Conservation (phyloP, 768 basidiomycete genomes). For the Leccinum subgranulosum region DNA sequence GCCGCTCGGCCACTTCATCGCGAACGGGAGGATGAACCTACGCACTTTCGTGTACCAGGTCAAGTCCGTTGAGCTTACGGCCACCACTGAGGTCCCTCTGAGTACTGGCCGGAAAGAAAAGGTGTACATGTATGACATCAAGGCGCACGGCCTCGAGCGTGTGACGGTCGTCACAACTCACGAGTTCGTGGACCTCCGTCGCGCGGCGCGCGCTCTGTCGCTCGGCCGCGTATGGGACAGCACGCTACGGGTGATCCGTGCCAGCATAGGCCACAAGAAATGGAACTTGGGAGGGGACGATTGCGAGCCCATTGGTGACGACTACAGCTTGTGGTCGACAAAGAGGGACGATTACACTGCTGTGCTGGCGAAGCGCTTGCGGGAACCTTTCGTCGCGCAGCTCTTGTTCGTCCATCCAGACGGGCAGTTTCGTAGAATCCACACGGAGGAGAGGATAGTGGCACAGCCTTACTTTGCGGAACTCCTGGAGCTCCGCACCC, state of each 20-base stretch:
- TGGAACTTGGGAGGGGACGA: neutral
- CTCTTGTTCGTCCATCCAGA: conserved; percentile 21
- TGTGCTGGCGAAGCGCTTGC: conserved; percentile 13
- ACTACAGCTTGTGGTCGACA: conserved; percentile 14
- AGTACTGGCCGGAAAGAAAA: conserved; percentile 3
- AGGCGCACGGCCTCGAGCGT: conserved; percentile 18
- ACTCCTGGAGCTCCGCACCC: conserved; percentile 15
- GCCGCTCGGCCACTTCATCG: conserved; percentile 29
- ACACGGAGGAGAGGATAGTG: conserved; percentile 23
- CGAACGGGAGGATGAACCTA: conserved; percentile 29
- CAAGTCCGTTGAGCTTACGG: conserved; percentile 6
- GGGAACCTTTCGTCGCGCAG: conserved; percentile 21
- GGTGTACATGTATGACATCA: conserved; percentile 17
- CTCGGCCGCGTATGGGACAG: conserved; percentile 26
- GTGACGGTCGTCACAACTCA: conserved; percentile 13
- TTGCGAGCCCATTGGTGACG: conserved; percentile 1
- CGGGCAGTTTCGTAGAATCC: conserved; percentile 19
- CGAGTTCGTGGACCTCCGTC: conserved; percentile 3
- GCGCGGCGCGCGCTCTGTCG: conserved; percentile 8
- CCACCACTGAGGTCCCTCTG: conserved; percentile 3
- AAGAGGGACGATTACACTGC: conserved; percentile 10
- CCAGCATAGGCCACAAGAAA: neutral
- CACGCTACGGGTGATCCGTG: conserved; percentile 8
- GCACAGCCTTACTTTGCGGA: conserved; percentile 13
- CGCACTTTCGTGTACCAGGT: conserved; percentile 24